Conservation (phyloP, 2,329 filamentous ascomycete genomes). For the Elsinoe fawcettii region DNA sequence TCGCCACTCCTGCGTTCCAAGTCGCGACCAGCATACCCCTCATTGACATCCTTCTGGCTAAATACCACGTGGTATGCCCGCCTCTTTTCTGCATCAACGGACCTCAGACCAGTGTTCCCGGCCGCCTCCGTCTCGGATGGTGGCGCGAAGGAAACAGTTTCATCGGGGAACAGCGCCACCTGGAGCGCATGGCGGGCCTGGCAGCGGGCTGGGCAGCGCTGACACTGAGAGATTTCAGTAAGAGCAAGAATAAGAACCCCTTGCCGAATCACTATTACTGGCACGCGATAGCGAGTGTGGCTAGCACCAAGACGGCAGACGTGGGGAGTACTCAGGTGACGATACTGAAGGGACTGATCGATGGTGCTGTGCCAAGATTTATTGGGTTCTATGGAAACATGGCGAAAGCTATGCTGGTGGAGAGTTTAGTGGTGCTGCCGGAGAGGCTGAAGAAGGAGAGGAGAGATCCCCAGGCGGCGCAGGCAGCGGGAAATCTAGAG, state of each 20-base stretch:
- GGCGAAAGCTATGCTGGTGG: slow-evolving; percentile 61
- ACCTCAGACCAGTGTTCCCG: slow-evolving; percentile 59
- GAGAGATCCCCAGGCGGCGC: slow-evolving; percentile 13
- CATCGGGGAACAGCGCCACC: slow-evolving; percentile 63
- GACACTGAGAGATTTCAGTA: slow-evolving; percentile 72
- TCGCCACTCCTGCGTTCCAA: slow-evolving; percentile 52
- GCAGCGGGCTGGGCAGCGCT: slow-evolving; percentile 78
- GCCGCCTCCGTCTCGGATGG: slow-evolving; percentile 67
- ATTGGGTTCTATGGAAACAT: slow-evolving; percentile 73
- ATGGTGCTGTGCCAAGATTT: slow-evolving; percentile 65
- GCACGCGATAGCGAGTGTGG: slow-evolving; percentile 65
- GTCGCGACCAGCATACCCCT: slow-evolving; percentile 59
- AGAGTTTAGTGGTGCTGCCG: slow-evolving; percentile 69
- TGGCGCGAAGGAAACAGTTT: slow-evolving; percentile 45
- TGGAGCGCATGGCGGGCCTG: slow-evolving; percentile 74
- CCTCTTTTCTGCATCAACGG: slow-evolving; percentile 78
- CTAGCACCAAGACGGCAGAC: slow-evolving; percentile 59
- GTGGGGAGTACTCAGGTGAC: slow-evolving; percentile 41
- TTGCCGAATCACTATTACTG: slow-evolving; percentile 78
- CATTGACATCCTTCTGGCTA: slow-evolving; percentile 79
- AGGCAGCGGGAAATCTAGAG: slow-evolving; percentile 15
- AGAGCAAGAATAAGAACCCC: slow-evolving; percentile 59
- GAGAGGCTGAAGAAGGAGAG: slow-evolving; percentile 17
- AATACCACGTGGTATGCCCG: slow-evolving; percentile 72
- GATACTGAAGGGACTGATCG: slow-evolving; percentile 46